These are phyloP conservation scores for Kazachstania africana DNA, from an alignment of 805 yeast genomes.

Conservation along the genomic window DNA sequence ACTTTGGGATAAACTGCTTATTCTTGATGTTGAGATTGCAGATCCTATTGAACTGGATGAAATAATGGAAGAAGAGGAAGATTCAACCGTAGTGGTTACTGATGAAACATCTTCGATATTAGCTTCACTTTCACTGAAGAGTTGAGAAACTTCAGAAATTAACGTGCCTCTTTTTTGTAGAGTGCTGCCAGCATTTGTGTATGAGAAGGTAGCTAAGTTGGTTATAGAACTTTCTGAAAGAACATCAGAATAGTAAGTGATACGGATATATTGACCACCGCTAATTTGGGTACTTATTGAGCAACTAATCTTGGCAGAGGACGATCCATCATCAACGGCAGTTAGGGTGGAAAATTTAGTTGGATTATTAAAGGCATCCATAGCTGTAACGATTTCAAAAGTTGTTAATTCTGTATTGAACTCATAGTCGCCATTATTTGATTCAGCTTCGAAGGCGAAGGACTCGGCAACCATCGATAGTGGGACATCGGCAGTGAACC, in stretches of 20 bases:
- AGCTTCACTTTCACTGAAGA: too few relatives aligned
- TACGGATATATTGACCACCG: constrained; percentile 21
- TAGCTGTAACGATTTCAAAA: constrained; percentile 14
- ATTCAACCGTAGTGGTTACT: too few relatives aligned
- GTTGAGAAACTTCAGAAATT: too few relatives aligned
- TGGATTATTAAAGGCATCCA: constrained; percentile 20
- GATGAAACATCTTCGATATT: too few relatives aligned
- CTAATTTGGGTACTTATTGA: constrained; percentile 14
- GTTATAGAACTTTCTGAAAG: constrained; percentile 7
- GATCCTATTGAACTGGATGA: too few relatives aligned
- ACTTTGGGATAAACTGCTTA: too few relatives aligned
- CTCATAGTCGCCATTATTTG: constrained; percentile 6
- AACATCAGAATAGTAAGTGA: constrained; percentile 14
- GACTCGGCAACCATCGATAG: constrained; percentile 9
- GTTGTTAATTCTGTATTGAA: constrained; percentile 12
- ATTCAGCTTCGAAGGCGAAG: constrained; percentile 12
- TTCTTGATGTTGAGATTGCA: too few relatives aligned
- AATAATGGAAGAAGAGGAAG: too few relatives aligned
- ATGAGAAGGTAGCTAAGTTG: constrained; percentile 7
- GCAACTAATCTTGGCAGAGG: constrained; percentile 10
- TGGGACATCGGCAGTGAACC: constrained; percentile 23
- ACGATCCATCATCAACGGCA: constrained; percentile 17
- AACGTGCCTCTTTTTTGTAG: too few relatives aligned
- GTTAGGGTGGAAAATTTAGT: constrained; percentile 13
- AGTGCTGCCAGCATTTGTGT: too few relatives aligned